These are phyloP conservation scores for Alliaria petiolata DNA, from an alignment of 345 rosid genomes.

Conservation along the genomic window DNA sequence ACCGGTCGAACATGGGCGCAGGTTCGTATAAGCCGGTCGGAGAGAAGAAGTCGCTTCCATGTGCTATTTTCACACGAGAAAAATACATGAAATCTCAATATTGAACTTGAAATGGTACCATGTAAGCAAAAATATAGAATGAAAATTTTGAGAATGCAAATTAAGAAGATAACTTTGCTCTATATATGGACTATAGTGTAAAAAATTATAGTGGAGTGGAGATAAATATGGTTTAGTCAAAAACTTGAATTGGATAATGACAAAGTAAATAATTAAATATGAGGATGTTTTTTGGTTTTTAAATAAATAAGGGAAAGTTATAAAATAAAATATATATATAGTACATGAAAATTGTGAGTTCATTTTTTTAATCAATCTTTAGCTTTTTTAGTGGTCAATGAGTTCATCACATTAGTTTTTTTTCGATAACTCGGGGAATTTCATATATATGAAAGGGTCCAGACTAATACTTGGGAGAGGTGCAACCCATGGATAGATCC, in stretches of 20 bases:
- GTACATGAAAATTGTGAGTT: too few relatives aligned
- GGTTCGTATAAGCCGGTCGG: background rate
- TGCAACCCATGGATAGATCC: too few relatives aligned
- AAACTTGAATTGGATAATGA: background rate
- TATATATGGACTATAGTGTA: background rate
- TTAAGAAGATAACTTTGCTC: background rate
- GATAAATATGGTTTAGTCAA: background rate
- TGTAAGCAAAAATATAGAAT: too few relatives aligned
- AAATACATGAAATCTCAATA: background rate
- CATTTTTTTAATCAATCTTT: too few relatives aligned
- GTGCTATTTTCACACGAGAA: background rate
- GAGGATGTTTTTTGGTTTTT: background rate
- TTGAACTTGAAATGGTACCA: background rate
- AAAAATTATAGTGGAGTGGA: background rate
- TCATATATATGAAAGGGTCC: too few relatives aligned
- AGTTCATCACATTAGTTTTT: too few relatives aligned
- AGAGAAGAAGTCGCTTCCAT: background rate
- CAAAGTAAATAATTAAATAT: background rate
- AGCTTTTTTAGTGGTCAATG: too few relatives aligned
- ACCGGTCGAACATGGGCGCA: constrained; percentile 21
- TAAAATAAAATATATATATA: too few relatives aligned
- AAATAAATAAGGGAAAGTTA: background rate
- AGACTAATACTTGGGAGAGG: too few relatives aligned
- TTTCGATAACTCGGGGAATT: too few relatives aligned
- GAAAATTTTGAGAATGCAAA: background rate